phyloP scores from a whole-genome alignment of 305 asterid species.

The Rubia peregrina region DNA sequence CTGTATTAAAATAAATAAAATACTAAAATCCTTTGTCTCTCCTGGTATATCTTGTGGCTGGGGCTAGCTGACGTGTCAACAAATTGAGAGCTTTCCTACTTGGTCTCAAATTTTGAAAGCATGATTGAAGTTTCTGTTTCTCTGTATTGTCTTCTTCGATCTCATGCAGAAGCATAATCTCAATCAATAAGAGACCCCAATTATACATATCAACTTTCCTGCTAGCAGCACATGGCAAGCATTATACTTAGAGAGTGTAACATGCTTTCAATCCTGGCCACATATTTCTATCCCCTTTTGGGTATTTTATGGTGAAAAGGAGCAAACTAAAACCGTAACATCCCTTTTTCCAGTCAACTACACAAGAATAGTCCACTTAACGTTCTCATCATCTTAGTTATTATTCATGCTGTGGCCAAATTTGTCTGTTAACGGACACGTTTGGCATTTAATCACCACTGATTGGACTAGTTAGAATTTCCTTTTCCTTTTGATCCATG shows the following conservation, averaged over 20 bases:
- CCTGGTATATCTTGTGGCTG: too few relatives aligned
- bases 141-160: too few relatives aligned
- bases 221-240: constrained; percentile 14
- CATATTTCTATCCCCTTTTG: not conserved
- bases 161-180: too few relatives aligned
- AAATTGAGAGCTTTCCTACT: too few relatives aligned
- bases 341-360: not conserved
- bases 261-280: not conserved
- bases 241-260: not conserved
- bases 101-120: too few relatives aligned
- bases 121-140: too few relatives aligned
- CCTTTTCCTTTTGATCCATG: not conserved
- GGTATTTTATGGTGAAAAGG: not conserved
- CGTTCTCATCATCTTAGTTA: not conserved
- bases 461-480: not conserved
- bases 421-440: not conserved
- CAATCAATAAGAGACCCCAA: too few relatives aligned
- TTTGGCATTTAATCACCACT: not conserved
- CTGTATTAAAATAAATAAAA: too few relatives aligned
- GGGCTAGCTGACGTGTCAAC: too few relatives aligned
- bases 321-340: not conserved
- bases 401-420: not conserved
- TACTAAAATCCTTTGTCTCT: too few relatives aligned
- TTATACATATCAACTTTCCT: not conserved
- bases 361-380: not conserved